phyloP scores from a whole-genome alignment of 225 moss, liverwort and hornwort species.

The Neckera pumila region DNA sequence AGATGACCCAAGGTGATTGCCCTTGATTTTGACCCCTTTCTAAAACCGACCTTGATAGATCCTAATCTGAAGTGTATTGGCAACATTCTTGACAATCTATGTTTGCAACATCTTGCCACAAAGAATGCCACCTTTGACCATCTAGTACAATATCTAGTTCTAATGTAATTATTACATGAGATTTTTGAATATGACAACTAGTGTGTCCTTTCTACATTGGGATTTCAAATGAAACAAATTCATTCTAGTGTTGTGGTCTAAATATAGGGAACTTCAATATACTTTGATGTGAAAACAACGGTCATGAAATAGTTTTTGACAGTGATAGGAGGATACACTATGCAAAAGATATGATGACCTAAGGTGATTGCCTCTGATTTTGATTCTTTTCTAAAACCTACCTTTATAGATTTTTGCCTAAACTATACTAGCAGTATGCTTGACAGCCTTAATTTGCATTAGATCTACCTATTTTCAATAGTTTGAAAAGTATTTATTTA shows the following conservation, averaged over 20 bases:
- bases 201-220: neutral
- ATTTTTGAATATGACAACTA: neutral
- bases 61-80: rapidly evolving
- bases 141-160: rapidly evolving
- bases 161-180: neutral
- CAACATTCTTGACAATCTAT: neutral
- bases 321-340: neutral
- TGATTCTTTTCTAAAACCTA: neutral
- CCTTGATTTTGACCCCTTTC: neutral
- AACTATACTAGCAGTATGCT: neutral
- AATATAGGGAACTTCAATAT: neutral
- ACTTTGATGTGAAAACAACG: neutral
- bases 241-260: neutral
- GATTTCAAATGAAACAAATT: neutral
- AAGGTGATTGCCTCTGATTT: neutral
- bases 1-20: neutral
- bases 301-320: neutral
- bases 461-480: neutral
- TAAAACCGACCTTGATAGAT: rapidly evolving
- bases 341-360: neutral
- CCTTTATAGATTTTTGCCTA: rapidly evolving
- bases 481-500: neutral
- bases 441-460: rapidly evolving
- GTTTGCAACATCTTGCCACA: rapidly evolving
- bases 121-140: neutral